Conservation (phyloP, 495 filamentous ascomycete species). For the Penicillium macrosclerotiorum region DNA sequence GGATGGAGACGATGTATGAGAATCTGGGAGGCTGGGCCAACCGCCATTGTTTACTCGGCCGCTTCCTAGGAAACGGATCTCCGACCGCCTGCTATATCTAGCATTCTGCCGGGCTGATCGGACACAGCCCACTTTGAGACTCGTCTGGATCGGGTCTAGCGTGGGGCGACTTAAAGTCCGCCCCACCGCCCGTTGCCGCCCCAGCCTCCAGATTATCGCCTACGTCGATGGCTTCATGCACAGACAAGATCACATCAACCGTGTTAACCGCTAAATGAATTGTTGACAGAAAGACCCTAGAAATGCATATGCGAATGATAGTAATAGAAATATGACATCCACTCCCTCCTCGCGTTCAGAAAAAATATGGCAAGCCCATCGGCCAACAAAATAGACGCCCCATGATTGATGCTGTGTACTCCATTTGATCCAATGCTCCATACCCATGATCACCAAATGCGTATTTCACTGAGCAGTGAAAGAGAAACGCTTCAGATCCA, state of each 20-base stretch:
- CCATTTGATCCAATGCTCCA: constrained; percentile 20
- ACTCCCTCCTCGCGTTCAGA: not conserved
- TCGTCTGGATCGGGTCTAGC: constrained; percentile 21
- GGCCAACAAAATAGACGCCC: constrained; percentile 12
- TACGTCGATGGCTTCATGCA: not conserved
- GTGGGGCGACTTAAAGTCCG: constrained; percentile 15
- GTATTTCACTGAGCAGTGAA: constrained; percentile 38
- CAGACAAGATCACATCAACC: not conserved
- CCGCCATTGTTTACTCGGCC: constrained; percentile 43
- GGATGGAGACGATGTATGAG: constrained; percentile 30
- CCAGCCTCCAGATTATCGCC: constrained; percentile 20
- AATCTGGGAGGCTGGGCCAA: constrained; percentile 48
- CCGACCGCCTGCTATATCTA: constrained; percentile 32
- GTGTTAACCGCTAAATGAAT: not conserved
- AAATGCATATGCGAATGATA: not conserved
- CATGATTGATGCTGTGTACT: constrained; percentile 9
- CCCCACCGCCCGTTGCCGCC: constrained; percentile 22
- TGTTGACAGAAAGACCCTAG: not conserved
- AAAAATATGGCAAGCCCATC: not conserved
- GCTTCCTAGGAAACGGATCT: constrained; percentile 38
- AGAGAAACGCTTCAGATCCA: constrained; percentile 55
- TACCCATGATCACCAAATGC: constrained; percentile 11
- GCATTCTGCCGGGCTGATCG: constrained; percentile 10
- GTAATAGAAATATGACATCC: not conserved
- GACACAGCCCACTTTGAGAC: not conserved